Conservation (phyloP, 441 rosid genomes). For the Capsella rubella region DNA sequence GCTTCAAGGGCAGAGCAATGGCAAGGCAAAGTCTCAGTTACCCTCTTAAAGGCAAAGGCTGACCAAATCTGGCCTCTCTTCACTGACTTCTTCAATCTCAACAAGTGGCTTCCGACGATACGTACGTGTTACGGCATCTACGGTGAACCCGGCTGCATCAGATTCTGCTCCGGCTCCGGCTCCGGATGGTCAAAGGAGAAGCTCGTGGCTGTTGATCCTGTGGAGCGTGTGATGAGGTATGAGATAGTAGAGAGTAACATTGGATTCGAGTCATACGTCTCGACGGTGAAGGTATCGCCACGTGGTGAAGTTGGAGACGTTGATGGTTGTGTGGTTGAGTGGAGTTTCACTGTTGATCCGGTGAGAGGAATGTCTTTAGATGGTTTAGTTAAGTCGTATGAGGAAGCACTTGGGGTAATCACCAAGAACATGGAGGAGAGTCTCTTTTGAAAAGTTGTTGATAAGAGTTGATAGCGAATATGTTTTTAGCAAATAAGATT, state of each 20-base stretch:
- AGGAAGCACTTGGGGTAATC: slow-evolving; percentile 49
- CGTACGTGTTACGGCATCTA: slow-evolving; percentile 55
- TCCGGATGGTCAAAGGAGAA: slow-evolving; percentile 61
- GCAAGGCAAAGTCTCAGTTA: slow-evolving; percentile 53
- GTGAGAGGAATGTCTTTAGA: slow-evolving; percentile 55
- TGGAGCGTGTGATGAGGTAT: slow-evolving; percentile 42
- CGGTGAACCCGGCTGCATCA: slow-evolving; percentile 63
- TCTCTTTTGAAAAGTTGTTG: neutral
- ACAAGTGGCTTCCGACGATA: slow-evolving; percentile 55
- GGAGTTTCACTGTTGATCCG: slow-evolving; percentile 64
- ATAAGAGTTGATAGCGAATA: neutral
- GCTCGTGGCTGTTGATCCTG: slow-evolving; percentile 52
- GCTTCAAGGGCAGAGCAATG: slow-evolving; percentile 47
- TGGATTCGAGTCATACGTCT: slow-evolving; percentile 59
- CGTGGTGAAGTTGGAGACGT: slow-evolving; percentile 2
- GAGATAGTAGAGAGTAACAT: slow-evolving; percentile 68
- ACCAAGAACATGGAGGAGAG: slow-evolving; percentile 49
- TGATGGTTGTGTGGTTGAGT: slow-evolving; percentile 62
- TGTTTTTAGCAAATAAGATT: neutral
- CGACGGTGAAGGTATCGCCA: slow-evolving; percentile 53
- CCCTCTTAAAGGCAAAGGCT: slow-evolving; percentile 45
- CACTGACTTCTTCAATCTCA: slow-evolving; percentile 64
- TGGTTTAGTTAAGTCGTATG: slow-evolving; percentile 55
- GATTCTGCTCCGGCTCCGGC: slow-evolving; percentile 54
- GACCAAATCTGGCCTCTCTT: slow-evolving; percentile 61